Evolutionary conservation across 2,329 filamentous ascomycete species (phyloP), one percentile per base, ranked within the genome.

Genomic region (Ascochyta viciae-villosae): DNA sequence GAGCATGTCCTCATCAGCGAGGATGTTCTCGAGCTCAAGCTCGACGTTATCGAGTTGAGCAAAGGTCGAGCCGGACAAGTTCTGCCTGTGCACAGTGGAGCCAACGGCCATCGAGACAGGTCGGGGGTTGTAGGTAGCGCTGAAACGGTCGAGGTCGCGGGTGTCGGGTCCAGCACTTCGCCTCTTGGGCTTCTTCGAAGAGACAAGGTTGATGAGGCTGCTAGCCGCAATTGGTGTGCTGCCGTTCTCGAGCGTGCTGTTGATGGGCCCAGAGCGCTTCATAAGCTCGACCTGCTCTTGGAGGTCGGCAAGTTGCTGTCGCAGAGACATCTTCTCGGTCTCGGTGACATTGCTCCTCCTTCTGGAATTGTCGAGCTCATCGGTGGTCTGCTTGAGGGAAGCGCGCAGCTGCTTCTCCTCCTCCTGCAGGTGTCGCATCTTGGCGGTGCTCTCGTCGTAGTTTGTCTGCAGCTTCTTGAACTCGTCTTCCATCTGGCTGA

Each of bases 131-230:
- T 95, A 99, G 9, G 92, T 88, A 57, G 85, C 89, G 76, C 92
- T 96, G 82, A 96, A 96, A 61, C 95, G 88, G 78, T 98, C 94
- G 66, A 91, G 82, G 41, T 94, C 90, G 66, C 91, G 89, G 57
- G 87, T 87, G 76, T 97, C 93, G 16, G 90, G 89, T 42, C 92
- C 94, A 54, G 92, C 93, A 75, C 94, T 98, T 64, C 95, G 87
- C 71, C 95, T 85, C 83, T 98, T 97, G 38, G 93, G 92, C 80
- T 96, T 97, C 87, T 98, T 98, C 45, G 92, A 94, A 2, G 94
- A 91, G 24, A 99, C 95, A 31, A 99, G 83, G 76, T 98, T 99
- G 83, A 99, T 97, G 60, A 99, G 86, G 38, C 92, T 93, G 72
- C 84, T 90, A 37, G 86, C 78, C 24, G 57, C 56, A 15, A 65